Base-by-base conservation (phyloP, 164 flowering plant genomes). In the Euptelea pleiosperma region DNA sequence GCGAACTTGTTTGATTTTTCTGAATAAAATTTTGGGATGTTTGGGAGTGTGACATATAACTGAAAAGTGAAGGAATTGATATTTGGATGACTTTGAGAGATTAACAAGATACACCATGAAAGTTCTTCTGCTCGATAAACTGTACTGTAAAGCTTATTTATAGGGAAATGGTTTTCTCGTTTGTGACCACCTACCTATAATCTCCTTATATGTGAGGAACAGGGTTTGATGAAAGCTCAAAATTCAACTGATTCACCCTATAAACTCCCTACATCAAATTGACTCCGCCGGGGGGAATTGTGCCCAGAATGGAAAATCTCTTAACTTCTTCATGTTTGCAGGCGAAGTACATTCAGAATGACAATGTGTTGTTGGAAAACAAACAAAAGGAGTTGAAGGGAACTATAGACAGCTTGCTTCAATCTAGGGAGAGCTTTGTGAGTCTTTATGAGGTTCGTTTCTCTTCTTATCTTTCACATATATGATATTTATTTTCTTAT, bases 371-470 rank as follows among this genome's bases (percentile, higher is more conserved):
- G 75, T 80, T 82, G 24, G 86, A 82, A 48, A 73, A 49, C 54
- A 82, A 76, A 72, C 82, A 78, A 33, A 81, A 73, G 43, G 84
- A 85, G 49, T 62, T 85, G 43, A 72, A 81, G 58, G 79, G 53
- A 53, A 74, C 82, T 2, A 75, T 85, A 46, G 66, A 78, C 12
- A 70, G 57, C 64, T 59, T 82, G 47, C 73, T 85, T 34, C 82
- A 75, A 25, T 72, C 85, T 11, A 72, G 78, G 51, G 85, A 82
- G 33, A 46, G 42, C 54, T 85, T 85, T 42, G 9, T 79, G 3
- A 72, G 67, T 52, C 66, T 69, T 41, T 82, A 85, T 57, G 70
- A 79, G 91, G 87, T 84, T 55, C 57, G 63, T 34, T 37, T 48
- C 28, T 34, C 11, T 31, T 28, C 18, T 26, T 55, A 6, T 21